Conservation (phyloP, 2,329 filamentous ascomycete species). For the Beauveria brongniartii region DNA sequence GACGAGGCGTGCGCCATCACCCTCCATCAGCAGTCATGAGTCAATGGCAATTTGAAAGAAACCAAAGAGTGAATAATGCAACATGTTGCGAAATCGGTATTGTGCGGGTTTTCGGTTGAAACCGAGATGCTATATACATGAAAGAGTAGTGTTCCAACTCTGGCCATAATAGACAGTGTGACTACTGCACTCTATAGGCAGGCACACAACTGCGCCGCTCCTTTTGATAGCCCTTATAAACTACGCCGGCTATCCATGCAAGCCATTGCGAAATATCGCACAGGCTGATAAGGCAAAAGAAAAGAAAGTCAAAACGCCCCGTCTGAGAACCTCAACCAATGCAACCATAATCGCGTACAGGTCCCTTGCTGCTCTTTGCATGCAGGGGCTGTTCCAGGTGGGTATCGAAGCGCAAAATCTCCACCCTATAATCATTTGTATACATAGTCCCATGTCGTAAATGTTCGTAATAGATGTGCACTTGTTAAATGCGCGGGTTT, state of each 20-base stretch:
- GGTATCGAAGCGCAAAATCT: slow-evolving; percentile 1
- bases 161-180: neutral
- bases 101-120: neutral
- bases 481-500: slow-evolving; percentile 35
- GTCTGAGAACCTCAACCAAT: neutral
- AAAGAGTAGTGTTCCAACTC: neutral
- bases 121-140: neutral
- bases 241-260: neutral
- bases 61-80: no score
- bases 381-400: neutral
- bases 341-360: slow-evolving; percentile 6
- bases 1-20: neutral
- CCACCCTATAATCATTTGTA: neutral
- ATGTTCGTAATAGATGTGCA: neutral
- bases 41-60: neutral
- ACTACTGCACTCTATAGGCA: neutral
- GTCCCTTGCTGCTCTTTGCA: neutral
- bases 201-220: neutral
- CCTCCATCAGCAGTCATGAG: neutral
- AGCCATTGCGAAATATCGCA: neutral
- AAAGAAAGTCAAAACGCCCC: neutral
- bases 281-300: neutral
- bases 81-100: neutral
- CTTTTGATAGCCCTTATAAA: slow-evolving; percentile 3
- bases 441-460: neutral